Evolutionary conservation across 345 rosid species (phyloP).

Genomic region (Triadica sebifera): DNA sequence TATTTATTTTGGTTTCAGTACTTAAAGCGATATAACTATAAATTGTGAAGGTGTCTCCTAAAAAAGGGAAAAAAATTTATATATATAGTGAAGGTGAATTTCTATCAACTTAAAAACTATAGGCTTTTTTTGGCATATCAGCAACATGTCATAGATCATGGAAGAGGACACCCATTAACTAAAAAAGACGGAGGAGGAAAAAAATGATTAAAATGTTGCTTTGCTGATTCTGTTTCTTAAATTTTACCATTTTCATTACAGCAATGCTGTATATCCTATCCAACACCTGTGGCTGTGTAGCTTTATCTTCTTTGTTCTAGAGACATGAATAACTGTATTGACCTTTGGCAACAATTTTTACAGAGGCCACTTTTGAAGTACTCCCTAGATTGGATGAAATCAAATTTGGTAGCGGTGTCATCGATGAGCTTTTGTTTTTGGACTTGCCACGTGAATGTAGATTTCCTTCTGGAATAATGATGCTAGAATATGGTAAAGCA

Average conservation of each 20-base stretch:
- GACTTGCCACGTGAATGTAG: slow-evolving; percentile 84
- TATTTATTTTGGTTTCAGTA: too few relatives aligned
- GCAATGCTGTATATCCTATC: not conserved
- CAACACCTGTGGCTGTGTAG: not conserved
- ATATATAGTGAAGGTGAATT: not conserved
- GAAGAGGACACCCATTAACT: not conserved
- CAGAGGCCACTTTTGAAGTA: slow-evolving; percentile 98
- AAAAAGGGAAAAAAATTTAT: too few relatives aligned
- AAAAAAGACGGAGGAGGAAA: not conserved
- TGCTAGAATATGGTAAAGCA: slow-evolving; percentile 83
- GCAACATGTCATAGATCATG: not conserved
- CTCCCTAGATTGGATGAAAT: slow-evolving; percentile 93
- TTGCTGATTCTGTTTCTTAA: not conserved
- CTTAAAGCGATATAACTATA: too few relatives aligned
- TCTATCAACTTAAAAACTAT: not conserved
- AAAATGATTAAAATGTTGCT: not conserved
- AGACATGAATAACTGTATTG: not conserved
- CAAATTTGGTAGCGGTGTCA: slow-evolving; percentile 92
- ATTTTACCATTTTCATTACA: not conserved
- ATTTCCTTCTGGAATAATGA: slow-evolving; percentile 72
- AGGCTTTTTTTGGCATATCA: not conserved
- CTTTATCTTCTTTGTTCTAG: slow-evolving; percentile 11
- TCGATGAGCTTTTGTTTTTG: slow-evolving; percentile 90
- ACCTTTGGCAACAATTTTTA: slow-evolving; percentile 16
- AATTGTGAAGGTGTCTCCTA: too few relatives aligned